A percentile compares a stretch with the other conserved stretches of the same genome.
These are phyloP conservation scores for Pyropia yezoensis DNA, from an alignment of 23 red algal species.

Conservation along the genomic window DNA sequence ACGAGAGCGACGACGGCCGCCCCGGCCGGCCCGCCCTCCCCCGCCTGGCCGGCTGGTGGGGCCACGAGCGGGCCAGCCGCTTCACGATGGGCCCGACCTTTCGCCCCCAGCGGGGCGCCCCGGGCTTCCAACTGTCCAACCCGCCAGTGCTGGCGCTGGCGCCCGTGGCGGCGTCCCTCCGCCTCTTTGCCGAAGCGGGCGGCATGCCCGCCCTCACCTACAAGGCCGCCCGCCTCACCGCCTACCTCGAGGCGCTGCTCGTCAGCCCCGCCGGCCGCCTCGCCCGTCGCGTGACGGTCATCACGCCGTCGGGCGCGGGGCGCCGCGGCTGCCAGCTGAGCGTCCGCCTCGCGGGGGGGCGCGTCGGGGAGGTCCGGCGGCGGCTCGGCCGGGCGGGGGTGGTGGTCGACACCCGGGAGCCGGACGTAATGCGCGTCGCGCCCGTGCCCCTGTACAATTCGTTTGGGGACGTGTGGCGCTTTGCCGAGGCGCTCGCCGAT, in stretches of 20 bases:
- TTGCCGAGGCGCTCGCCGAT: slow-evolving; percentile 32
- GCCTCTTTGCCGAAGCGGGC: slow-evolving; percentile 52
- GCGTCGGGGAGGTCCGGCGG: slow-evolving; percentile 17
- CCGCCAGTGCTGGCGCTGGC: slow-evolving; percentile 66
- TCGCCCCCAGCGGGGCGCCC: slow-evolving; percentile 20
- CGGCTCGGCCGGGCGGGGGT: slow-evolving; percentile 32
- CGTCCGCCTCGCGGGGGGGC: slow-evolving; percentile 12
- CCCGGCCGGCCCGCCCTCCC: slow-evolving; percentile 1
- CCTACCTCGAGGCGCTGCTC: slow-evolving; percentile 45
- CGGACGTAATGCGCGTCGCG: slow-evolving; percentile 81
- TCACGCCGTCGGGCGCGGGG: slow-evolving; percentile 40
- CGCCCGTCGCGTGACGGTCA: slow-evolving; percentile 16
- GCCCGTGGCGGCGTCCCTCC: slow-evolving; percentile 44
- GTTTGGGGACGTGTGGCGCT: slow-evolving; percentile 56
- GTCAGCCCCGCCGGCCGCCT: slow-evolving; percentile 5
- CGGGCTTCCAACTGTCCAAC: slow-evolving; percentile 87
- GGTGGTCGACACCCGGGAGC: slow-evolving; percentile 73
- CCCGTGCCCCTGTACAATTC: slow-evolving; percentile 88
- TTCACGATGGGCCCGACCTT: slow-evolving; percentile 62
- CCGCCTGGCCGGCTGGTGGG: slow-evolving; percentile 91
- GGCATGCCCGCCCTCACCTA: slow-evolving; percentile 31
- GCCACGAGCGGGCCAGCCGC: slow-evolving; percentile 37
- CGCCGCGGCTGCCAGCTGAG: slow-evolving; percentile 66
- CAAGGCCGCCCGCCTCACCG: slow-evolving; percentile 67
- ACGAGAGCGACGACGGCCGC: no score